Base-by-base conservation (phyloP, 768 basidiomycete species). In the Phlebiopsis gigantea region DNA sequence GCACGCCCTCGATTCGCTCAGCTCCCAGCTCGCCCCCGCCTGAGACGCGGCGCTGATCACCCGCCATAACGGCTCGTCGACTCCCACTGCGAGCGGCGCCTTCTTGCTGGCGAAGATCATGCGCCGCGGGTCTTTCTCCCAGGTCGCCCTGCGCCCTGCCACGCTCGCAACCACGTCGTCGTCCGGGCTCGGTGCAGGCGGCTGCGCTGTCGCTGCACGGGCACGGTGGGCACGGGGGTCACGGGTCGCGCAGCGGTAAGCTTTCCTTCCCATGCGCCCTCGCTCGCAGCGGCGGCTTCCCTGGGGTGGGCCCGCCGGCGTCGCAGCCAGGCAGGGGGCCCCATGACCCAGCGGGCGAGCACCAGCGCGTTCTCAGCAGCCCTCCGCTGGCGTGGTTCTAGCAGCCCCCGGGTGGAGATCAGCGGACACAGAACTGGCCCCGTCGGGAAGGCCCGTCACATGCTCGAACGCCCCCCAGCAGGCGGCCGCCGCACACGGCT, bases 361-460 rank as follows among this genome's bases (percentile, higher is more conserved):
- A 49, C 24, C 31, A 31, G 26, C 41, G 46, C 34, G 39, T 24
- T 51, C 45, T 57, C 56, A 50, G 31, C 56, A 56, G 48, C 55
- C 30, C n/a, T n/a, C n/a, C 30, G 17, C 41, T 51, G 48, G 14
- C 50, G n/a, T 45, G 48, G 56, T 46, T 50, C 31, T 53, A 41
- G 49, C 45, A 48, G n/a, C 41, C 24, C 45, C 31, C 7, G 7
- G 47, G 44, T 46, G 56, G 56, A 51, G 56, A 57, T 57, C 56
- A 57, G 56, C 56, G 56, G 49, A 24, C 48, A 51, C 47, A 57
- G 56, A 57, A 57, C 42, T 39, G 31, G 34, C 30, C 56, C 42
- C 25, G 56, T 29, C 47, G 48, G 56, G 56, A 57, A 57, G 48
- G n/a, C 21, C 48, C 43, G 56, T 57, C 56, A 57, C 56, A 57